These are phyloP conservation scores for Tulasnella calospora DNA, from an alignment of 768 basidiomycete genomes.

Conservation along the genomic window DNA sequence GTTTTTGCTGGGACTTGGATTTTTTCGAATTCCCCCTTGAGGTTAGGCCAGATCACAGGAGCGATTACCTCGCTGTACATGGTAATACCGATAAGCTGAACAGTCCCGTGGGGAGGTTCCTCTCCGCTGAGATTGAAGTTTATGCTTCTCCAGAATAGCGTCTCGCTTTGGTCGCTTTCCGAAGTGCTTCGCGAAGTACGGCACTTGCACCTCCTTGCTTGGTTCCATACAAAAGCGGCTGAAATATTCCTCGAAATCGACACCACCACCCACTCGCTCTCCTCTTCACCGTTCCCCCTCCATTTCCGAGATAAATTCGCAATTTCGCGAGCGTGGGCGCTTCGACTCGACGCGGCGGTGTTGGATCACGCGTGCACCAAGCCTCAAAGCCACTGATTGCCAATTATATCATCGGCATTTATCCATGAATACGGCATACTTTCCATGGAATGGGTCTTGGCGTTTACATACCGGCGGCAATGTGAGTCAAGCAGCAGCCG, in stretches of 20 bases:
- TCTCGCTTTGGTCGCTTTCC: slow-evolving; percentile 1
- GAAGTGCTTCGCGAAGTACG: neutral
- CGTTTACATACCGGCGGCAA: neutral
- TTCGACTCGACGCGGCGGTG: neutral
- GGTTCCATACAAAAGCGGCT: neutral
- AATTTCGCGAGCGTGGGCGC: neutral
- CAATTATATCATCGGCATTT: neutral
- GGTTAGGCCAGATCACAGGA: neutral
- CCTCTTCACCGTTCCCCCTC: neutral
- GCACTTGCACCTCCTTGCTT: neutral
- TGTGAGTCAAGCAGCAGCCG: neutral
- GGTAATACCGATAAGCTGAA: slow-evolving; percentile 1
- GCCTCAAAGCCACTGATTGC: neutral
- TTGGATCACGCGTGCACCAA: neutral
- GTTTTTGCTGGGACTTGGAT: no score
- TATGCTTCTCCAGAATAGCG: neutral
- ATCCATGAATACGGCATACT: neutral
- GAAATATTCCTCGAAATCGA: neutral
- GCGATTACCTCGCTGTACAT: neutral
- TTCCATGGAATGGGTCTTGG: neutral
- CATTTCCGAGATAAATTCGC: neutral
- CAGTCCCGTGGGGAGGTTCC: neutral
- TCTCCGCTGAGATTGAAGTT: neutral
- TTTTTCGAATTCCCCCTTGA: neutral
- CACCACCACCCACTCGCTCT: neutral